Evolutionary conservation across 2,329 filamentous ascomycete species (phyloP), one percentile per base, ranked within the genome.

Genomic region (Alternaria novae-zelandiae): DNA sequence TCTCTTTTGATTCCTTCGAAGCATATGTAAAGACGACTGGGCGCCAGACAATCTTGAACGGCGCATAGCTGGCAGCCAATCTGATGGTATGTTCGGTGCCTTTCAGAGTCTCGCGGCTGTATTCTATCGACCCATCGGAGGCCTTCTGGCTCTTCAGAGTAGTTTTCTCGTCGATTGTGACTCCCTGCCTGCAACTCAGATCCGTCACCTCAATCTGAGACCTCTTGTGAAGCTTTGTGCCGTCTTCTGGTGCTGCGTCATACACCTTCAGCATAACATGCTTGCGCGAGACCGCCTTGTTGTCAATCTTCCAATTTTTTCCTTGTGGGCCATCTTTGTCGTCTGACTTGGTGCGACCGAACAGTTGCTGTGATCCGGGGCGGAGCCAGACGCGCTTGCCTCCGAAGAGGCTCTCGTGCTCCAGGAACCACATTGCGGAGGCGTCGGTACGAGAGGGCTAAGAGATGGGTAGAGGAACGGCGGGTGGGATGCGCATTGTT

Each of bases 231-330:
- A 91, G 82, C 62, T 88, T 86, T 63, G 87, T 86, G 57, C 89
- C 91, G 74, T 92, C 88, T 51, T 88, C 90, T 13, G 89, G 82
- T 44, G 84, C 81, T 41, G 95, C 90, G 0, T 82, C 71, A 50
- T 86, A 88, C 7, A 98, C 88, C 45, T 89, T 86, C 54, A 99
- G 89, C 30, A 90, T 90, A 68, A 97, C 83, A 80, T 99, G 96
- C 74, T 96, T 93, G 60, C 95, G 87, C 30, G 96, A 99, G 53
- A 99, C 92, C 1, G 90, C 91, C 74, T 91, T 92, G 74, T 96
- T 87, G 6, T 90, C 87, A 69, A 97, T 91, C 23, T 87, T 89
- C 67, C 73, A 75, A n/a, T 71, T 75, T 54, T 74, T 78, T 30
- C 59, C 61, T 21, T 75, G 74, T 26, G 76, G 85, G 70, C 43